phyloP scores from a whole-genome alignment of 1,139 yeast genomes.

The Blastobotrys capitulatus region DNA sequence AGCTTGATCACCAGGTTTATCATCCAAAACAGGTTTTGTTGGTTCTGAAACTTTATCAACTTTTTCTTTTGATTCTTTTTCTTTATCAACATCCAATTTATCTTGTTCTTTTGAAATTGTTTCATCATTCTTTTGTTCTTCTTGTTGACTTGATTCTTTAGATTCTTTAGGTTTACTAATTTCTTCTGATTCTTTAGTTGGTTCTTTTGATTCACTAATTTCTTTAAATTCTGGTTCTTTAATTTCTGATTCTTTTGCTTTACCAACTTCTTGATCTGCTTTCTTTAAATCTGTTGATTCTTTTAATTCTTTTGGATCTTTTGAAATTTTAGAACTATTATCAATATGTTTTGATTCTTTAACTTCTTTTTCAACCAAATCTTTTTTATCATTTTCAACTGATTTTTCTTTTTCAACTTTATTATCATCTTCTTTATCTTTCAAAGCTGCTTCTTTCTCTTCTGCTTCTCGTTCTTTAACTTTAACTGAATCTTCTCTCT shows the following conservation, averaged over 20 bases:
- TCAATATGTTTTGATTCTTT: not conserved
- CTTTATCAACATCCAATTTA: not conserved
- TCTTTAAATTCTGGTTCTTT: slow-evolving; percentile 2
- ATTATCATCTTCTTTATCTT: not conserved
- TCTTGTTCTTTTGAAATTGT: not conserved
- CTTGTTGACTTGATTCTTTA: not conserved
- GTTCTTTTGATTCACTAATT: not conserved
- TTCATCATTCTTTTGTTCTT: not conserved
- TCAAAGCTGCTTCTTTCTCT: not conserved
- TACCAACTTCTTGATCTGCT: slow-evolving; percentile 7
- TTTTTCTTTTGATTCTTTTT: not conserved
- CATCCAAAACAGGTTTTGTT: not conserved
- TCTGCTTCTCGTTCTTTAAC: not conserved
- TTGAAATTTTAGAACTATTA: slow-evolving; percentile 7
- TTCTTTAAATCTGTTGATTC: slow-evolving; percentile 4
- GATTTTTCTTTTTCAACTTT: not conserved
- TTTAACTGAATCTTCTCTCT: not conserved
- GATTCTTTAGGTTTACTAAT: not conserved
- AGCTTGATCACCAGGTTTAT: not conserved
- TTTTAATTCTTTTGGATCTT: slow-evolving; percentile 1
- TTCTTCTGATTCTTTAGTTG: not conserved
- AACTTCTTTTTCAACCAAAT: not conserved
- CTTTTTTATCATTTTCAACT: slow-evolving; percentile 3
- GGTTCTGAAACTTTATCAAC: not conserved
- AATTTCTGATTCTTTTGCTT: slow-evolving; percentile 2